phyloP scores from a whole-genome alignment of 768 basidiomycete species.

The Boletus huronensis region DNA sequence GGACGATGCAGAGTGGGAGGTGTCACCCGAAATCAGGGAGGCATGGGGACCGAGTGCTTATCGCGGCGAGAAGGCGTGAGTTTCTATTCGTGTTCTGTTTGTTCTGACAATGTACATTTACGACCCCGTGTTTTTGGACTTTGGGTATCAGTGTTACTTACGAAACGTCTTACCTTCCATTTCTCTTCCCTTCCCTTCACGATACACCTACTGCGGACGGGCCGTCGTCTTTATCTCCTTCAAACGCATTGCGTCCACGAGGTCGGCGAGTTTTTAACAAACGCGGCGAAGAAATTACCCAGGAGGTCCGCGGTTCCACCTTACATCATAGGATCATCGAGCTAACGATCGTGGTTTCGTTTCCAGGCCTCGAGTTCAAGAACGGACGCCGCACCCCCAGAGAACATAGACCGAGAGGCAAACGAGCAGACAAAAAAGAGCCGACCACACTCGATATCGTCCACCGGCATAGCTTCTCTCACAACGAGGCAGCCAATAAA shows the following conservation, averaged over 20 bases:
- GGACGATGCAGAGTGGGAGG: slow-evolving; percentile 66
- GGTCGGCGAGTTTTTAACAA: slow-evolving; percentile 55
- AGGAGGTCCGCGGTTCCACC: slow-evolving; percentile 21
- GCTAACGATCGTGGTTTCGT: slow-evolving; percentile 16
- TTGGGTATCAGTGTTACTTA: slow-evolving; percentile 38
- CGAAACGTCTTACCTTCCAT: slow-evolving; percentile 65
- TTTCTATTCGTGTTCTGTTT: slow-evolving; percentile 6
- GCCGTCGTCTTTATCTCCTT: slow-evolving; percentile 20
- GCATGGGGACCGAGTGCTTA: slow-evolving; percentile 43
- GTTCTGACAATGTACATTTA: slow-evolving; percentile 20
- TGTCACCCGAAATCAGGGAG: slow-evolving; percentile 48
- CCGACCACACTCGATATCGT: slow-evolving; percentile 25
- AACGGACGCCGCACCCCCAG: slow-evolving; percentile 1
- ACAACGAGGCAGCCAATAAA: slow-evolving; percentile 17
- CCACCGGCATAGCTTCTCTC: slow-evolving; percentile 5
- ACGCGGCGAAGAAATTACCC: slow-evolving; percentile 44
- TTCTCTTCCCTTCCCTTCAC: slow-evolving; percentile 47
- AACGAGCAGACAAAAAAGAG: slow-evolving; percentile 18
- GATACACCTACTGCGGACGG: slow-evolving; percentile 23
- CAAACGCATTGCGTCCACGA: slow-evolving; percentile 30
- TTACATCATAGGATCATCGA: slow-evolving; percentile 18
- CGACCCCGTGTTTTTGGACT: slow-evolving; percentile 6
- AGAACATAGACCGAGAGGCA: slow-evolving; percentile 19
- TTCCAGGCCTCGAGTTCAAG: slow-evolving; percentile 18
- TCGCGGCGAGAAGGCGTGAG: slow-evolving; percentile 28